Evolutionary conservation across 768 basidiomycete genomes (phyloP).

Genomic region (Trametes villosa): DNA sequence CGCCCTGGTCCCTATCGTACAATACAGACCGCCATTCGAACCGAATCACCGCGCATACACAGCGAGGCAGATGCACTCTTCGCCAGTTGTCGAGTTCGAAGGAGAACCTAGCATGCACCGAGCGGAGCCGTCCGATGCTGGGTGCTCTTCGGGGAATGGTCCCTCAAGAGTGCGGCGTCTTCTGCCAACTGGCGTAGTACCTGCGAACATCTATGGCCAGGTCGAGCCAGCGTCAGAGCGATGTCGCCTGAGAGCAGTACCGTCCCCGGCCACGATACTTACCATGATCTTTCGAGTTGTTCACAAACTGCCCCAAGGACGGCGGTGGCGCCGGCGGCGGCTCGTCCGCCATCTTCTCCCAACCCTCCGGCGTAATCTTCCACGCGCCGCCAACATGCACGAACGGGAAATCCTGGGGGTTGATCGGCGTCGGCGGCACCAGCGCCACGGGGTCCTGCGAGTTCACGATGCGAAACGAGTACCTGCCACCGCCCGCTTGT

Average conservation of each 20-base stretch:
- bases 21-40: no score
- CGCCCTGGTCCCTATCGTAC: no score
- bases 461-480: constrained; percentile 20
- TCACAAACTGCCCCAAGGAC: not conserved
- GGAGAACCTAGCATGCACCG: no score
- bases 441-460: constrained; percentile 6
- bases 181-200: constrained; percentile 11
- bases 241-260: no score
- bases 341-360: constrained; percentile 5
- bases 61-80: no score
- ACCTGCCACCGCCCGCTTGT: not conserved
- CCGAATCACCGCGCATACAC: no score
- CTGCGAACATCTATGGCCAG: not conserved
- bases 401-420: constrained; percentile 3
- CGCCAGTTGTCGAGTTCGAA: no score
- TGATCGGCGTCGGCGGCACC: not conserved
- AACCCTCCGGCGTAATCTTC: constrained; percentile 1
- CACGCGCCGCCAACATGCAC: constrained; percentile 12
- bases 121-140: no score
- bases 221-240: no score
- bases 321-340: not conserved
- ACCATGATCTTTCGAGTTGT: constrained; percentile 8
- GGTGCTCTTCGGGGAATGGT: no score
- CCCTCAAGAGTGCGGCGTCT: constrained; percentile 2
- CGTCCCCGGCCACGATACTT: not conserved